Evolutionary conservation across 805 yeast species (phyloP), one percentile per base, ranked within the genome.

Genomic region (Cyberlindnera sargentensis): DNA sequence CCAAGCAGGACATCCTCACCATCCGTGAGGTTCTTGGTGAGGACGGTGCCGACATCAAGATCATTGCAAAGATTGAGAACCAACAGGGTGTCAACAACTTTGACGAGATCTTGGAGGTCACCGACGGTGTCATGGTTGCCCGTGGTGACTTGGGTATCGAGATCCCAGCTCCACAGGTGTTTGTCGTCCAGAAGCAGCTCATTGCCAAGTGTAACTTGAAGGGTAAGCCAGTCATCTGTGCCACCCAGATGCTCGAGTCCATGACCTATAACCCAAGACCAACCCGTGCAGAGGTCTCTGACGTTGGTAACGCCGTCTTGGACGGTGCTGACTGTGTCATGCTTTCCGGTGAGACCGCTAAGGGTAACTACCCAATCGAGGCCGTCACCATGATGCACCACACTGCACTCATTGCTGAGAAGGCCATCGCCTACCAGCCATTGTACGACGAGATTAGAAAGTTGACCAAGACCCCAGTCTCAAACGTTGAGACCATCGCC

Each of bases 321-420:
- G 99, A 93, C 65, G 99, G 99, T 73, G 97, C 98, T 63, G 99
- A 93, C 76, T 93, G 99, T 85, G 98, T 93, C 67, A 93, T 93
- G 99, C 80, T 93, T 68, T 85, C 95, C 46, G 99, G 99, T 69
- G 99, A 93, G 77, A 93, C 99, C 61, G 99, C 99, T 64, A 93
- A 93, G 82, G 99, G 99, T 77, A 81, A 82, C 78, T 93, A 93
- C 78, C 99, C 99, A 68, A 70, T 82, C 52, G 95, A 93, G 76
- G 96, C 99, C 51, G 99, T 93, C 54, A 77, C 90, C 57, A 90
- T 93, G 90, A 93, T 93, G 99, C 96, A 90, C 74, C 91, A 90
- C 78, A 93, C 97, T 52, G 81, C 95, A 63, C 71, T 91, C 63
- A 83, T 88, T 62, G 98, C 99, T 61, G 99, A 93, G 78, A 85